These are phyloP conservation scores for Penicillium verhagenii DNA, from an alignment of 495 filamentous ascomycete species.

Conservation along the genomic window DNA sequence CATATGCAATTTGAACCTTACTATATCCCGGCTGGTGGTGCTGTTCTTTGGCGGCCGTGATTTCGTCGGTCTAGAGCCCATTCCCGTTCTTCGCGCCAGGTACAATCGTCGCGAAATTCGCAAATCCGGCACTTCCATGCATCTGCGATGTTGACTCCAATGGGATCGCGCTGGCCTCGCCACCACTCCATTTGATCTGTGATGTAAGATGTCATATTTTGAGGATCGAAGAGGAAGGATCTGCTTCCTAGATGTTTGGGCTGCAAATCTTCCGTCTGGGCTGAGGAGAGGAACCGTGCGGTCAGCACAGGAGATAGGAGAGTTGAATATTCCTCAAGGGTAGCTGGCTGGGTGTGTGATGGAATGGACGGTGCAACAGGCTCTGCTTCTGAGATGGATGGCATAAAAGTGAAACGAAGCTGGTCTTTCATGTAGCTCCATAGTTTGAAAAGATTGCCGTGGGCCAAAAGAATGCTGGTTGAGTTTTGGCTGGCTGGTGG, in stretches of 20 bases:
- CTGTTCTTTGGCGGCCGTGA: slow-evolving; percentile 10
- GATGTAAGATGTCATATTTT: slow-evolving; percentile 62
- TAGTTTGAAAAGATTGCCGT: slow-evolving; percentile 60
- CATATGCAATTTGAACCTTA: not conserved
- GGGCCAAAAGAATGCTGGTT: slow-evolving; percentile 53
- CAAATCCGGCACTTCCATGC: slow-evolving; percentile 82
- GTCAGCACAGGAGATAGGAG: slow-evolving; percentile 47
- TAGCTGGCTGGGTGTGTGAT: slow-evolving; percentile 52
- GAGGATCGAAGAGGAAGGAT: slow-evolving; percentile 66
- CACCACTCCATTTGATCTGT: slow-evolving; percentile 77
- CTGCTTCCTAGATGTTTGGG: slow-evolving; percentile 61
- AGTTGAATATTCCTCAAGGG: slow-evolving; percentile 55
- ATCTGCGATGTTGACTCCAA: slow-evolving; percentile 85
- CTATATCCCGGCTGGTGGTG: slow-evolving; percentile 4
- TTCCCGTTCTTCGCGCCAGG: slow-evolving; percentile 60
- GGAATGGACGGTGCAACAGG: slow-evolving; percentile 42
- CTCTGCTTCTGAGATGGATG: slow-evolving; percentile 13
- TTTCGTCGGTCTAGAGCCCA: slow-evolving; percentile 39
- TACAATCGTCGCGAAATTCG: slow-evolving; percentile 61
- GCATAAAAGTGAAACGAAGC: slow-evolving; percentile 61
- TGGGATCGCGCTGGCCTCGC: slow-evolving; percentile 71
- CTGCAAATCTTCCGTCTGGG: slow-evolving; percentile 27
- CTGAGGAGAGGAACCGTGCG: slow-evolving; percentile 43
- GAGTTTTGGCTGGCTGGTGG: slow-evolving; percentile 41
- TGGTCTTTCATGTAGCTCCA: slow-evolving; percentile 67